These are phyloP conservation scores for Trypanosoma brucei DNA, from an alignment of 208 protist genomes.

Conservation along the genomic window DNA sequence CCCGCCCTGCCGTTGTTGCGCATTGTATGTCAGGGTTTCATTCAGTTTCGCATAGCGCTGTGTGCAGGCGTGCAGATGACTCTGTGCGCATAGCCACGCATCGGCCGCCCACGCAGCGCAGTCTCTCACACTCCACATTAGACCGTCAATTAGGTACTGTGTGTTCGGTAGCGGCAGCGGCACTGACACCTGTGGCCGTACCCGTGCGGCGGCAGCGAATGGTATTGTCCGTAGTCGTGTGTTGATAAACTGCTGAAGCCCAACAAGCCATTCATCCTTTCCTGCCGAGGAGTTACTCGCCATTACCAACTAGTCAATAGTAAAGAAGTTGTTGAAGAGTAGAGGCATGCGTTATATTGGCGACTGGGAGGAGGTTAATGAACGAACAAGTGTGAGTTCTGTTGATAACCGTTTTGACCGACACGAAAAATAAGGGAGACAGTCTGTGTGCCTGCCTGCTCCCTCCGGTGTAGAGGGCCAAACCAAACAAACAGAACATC, in stretches of 20 bases:
- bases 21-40: slow-evolving; percentile 10
- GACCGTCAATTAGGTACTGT: slow-evolving; percentile 67
- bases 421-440: too few relatives aligned
- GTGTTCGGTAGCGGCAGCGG: slow-evolving; percentile 58
- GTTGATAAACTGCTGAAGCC: slow-evolving; percentile 48
- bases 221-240: slow-evolving; percentile 47
- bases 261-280: slow-evolving; percentile 60
- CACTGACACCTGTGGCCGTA: slow-evolving; percentile 29
- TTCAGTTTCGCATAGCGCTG: slow-evolving; percentile 36
- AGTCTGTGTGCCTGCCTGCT: too few relatives aligned
- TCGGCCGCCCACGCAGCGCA: slow-evolving; percentile 41
- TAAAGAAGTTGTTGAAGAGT: slow-evolving; percentile 2
- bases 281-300: neutral
- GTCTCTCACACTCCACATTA: slow-evolving; percentile 72
- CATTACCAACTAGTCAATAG: neutral
- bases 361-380: too few relatives aligned
- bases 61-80: slow-evolving; percentile 48
- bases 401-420: too few relatives aligned
- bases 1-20: neutral
- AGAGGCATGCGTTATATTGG: neutral
- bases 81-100: slow-evolving; percentile 58
- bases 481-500: neutral
- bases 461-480: neutral
- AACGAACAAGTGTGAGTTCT: too few relatives aligned
- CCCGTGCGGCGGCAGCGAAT: slow-evolving; percentile 30